A percentile compares a stretch with the other conserved stretches of the same genome.
Conservation (phyloP, 2,329 filamentous ascomycete species). For the Biscogniauxia mediterranea region DNA sequence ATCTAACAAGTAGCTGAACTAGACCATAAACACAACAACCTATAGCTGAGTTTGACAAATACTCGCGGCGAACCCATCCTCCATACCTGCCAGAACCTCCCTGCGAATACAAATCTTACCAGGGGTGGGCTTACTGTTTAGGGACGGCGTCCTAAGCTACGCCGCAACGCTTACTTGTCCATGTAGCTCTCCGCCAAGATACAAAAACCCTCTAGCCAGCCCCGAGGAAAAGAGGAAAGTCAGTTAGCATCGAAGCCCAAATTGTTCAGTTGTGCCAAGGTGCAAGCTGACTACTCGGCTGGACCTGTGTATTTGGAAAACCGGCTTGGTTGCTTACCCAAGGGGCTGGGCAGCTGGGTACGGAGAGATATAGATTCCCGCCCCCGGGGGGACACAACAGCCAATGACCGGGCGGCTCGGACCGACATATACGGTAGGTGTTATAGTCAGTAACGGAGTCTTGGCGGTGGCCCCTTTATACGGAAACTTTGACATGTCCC, state of each 20-base stretch:
- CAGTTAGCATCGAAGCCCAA: not conserved
- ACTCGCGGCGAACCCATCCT: not conserved
- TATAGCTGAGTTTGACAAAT: not conserved
- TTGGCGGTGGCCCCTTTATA: not conserved
- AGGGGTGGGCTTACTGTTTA: not conserved
- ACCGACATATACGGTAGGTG: not conserved
- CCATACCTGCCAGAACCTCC: not conserved
- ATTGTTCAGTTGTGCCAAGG: not conserved
- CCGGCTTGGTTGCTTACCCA: not conserved
- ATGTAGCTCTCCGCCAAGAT: not conserved
- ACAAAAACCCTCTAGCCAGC: not conserved
- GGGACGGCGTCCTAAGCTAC: not conserved
- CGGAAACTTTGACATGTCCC: not conserved
- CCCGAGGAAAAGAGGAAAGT: not conserved
- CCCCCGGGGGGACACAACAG: no score
- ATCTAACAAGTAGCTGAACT: not conserved
- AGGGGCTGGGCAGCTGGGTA: not conserved
- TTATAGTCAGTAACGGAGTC: not conserved
- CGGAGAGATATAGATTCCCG: not conserved
- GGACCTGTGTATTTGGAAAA: not conserved
- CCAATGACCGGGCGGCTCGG: not conserved
- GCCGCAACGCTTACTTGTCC: not conserved
- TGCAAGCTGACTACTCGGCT: not conserved
- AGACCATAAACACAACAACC: not conserved
- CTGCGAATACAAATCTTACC: not conserved